phyloP scores from a whole-genome alignment of 768 basidiomycete species.

The Pleurotus giganteus region DNA sequence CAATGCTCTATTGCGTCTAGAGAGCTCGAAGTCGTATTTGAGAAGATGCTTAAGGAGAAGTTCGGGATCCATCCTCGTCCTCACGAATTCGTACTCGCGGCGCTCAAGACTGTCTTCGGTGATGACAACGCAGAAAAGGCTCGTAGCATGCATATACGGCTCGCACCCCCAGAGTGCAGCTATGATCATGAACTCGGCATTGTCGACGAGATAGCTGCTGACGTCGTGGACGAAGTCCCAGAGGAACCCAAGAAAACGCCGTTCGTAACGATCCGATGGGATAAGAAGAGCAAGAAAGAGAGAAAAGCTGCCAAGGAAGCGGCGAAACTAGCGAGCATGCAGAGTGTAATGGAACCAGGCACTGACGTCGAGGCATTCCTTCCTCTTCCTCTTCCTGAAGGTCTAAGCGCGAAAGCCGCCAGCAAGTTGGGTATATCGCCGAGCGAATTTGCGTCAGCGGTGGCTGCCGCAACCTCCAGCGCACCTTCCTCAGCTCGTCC shows the following conservation, averaged over 20 bases:
- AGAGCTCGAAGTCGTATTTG: slow-evolving; percentile 56
- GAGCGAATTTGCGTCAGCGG: slow-evolving; percentile 25
- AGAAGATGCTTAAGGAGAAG: slow-evolving; percentile 52
- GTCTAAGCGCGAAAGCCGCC: slow-evolving; percentile 35
- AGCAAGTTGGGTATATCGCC: slow-evolving; percentile 38
- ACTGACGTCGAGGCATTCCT: background rate
- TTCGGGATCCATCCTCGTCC: slow-evolving; percentile 54
- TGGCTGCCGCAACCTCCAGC: slow-evolving; percentile 24
- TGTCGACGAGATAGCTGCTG: slow-evolving; percentile 26
- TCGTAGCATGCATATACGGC: slow-evolving; percentile 49
- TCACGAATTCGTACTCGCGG: slow-evolving; percentile 42
- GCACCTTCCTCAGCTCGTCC: slow-evolving; percentile 10
- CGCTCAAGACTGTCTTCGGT: slow-evolving; percentile 52
- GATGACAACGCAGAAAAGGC: slow-evolving; percentile 39
- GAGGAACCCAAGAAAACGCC: slow-evolving; percentile 19
- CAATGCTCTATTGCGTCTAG: slow-evolving; percentile 35
- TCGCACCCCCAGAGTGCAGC: slow-evolving; percentile 46
- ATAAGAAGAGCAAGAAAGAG: slow-evolving; percentile 29
- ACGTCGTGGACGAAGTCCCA: slow-evolving; percentile 17
- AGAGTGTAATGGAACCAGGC: slow-evolving; percentile 7
- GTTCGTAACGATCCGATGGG: slow-evolving; percentile 37
- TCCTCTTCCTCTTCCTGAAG: slow-evolving; percentile 3
- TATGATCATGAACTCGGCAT: slow-evolving; percentile 22
- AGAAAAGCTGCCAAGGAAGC: slow-evolving; percentile 23
- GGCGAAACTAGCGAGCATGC: slow-evolving; percentile 16